Percentiles rank a stretch among this genome's conserved stretches.
These are phyloP conservation scores for Wickerhamomyces kurtzmanii DNA, from an alignment of 805 yeast species.

Conservation along the genomic window DNA sequence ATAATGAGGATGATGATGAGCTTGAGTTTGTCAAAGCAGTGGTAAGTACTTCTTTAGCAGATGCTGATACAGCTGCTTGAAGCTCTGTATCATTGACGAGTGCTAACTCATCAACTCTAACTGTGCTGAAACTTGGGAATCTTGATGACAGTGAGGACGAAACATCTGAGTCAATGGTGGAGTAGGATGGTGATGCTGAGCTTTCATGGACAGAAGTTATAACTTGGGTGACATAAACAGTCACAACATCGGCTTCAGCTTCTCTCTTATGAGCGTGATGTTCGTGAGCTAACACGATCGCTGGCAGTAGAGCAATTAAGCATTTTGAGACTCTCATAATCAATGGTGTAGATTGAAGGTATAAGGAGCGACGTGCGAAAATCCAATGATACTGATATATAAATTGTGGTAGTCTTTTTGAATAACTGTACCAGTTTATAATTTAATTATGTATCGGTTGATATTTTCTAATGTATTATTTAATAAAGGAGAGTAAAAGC, in stretches of 20 bases:
- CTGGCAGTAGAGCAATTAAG: no score
- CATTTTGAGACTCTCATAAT: no score
- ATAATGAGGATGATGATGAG: conserved; percentile 7
- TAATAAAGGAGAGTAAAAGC: no score
- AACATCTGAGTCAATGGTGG: conserved; percentile 9
- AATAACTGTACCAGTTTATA: no score
- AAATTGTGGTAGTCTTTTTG: no score
- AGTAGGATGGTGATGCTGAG: conserved; percentile 7
- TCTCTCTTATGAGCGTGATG: conserved; percentile 41
- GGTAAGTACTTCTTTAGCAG: conserved; percentile 7
- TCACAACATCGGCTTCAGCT: conserved; percentile 25
- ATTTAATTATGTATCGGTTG: no score
- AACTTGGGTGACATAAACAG: conserved; percentile 23
- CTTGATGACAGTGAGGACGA: conserved; percentile 5
- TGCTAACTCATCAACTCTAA: no score
- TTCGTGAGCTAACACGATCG: no score
- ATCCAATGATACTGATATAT: no score
- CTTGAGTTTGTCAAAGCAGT: conserved; percentile 4
- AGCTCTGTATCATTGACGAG: conserved; percentile 5
- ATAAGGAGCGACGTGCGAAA: no score
- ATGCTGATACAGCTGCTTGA: conserved; percentile 5
- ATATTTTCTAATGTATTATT: no score
- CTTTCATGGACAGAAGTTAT: conserved; percentile 9
- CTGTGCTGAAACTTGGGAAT: conserved; percentile 9
- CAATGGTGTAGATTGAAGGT: no score